These are phyloP conservation scores for Poronia punctata DNA, from an alignment of 495 filamentous ascomycete genomes.

Conservation along the genomic window DNA sequence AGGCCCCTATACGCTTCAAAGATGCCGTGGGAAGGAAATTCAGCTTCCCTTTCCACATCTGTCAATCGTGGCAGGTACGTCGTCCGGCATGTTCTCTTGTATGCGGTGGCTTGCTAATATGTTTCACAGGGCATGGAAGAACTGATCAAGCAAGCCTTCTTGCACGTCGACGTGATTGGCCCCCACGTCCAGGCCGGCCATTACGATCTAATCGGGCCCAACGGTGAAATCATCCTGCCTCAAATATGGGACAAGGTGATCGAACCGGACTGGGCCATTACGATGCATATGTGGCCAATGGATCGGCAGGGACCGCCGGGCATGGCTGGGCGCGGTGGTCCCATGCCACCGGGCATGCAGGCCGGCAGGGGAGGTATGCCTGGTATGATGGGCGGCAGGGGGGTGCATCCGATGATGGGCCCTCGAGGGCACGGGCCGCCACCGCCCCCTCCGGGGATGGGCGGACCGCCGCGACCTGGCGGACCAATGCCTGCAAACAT, in stretches of 20 bases:
- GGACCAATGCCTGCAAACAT: constrained; percentile 8
- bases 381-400: not conserved
- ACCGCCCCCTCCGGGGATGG: constrained; percentile 4
- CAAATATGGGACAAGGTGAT: constrained; percentile 81
- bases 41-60: constrained; percentile 74
- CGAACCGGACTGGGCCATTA: constrained; percentile 82
- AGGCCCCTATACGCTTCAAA: constrained; percentile 68
- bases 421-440: constrained; percentile 5
- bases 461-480: not conserved
- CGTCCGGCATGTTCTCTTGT: not conserved
- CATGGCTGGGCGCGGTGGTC: constrained; percentile 7
- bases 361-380: constrained; percentile 5
- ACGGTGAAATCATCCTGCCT: constrained; percentile 82
- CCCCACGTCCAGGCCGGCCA: constrained; percentile 77
- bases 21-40: constrained; percentile 83
- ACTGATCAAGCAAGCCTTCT: constrained; percentile 79
- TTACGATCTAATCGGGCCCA: constrained; percentile 76
- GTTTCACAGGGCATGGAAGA: constrained; percentile 67
- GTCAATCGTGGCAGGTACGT: constrained; percentile 73
- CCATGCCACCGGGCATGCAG: constrained; percentile 11
- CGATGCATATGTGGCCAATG: constrained; percentile 98
- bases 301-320: constrained; percentile 20
- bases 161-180: constrained; percentile 76
- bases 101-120: constrained; percentile 10
- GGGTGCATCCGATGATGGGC: no score